These are phyloP conservation scores for Psophocarpus tetragonolobus DNA, from an alignment of 306 rosid genomes.

Conservation along the genomic window DNA sequence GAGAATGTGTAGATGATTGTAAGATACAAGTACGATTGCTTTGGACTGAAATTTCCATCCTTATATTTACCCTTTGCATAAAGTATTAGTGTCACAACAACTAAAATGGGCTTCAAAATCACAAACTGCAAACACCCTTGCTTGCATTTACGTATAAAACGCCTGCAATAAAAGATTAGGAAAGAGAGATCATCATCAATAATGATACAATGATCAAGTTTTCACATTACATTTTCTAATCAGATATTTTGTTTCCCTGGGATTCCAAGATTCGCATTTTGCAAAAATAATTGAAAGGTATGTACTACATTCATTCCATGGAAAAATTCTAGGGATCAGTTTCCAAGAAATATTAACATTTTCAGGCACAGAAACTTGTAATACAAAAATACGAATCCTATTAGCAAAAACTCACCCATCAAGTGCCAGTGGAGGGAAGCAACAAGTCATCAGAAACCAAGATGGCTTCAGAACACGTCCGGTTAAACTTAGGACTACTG, in stretches of 20 bases:
- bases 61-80: constrained; percentile 80
- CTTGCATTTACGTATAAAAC: constrained; percentile 90
- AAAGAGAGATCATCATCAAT: constrained; percentile 28
- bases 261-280: constrained; percentile 3
- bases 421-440: constrained; percentile 72
- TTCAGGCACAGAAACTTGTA: background rate
- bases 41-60: constrained; percentile 90
- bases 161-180: constrained; percentile 56
- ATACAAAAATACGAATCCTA: background rate
- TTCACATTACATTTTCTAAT: background rate
- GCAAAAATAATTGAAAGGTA: background rate
- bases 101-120: constrained; percentile 85
- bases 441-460: constrained; percentile 75
- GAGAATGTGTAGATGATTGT: constrained; percentile 83
- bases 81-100: constrained; percentile 70
- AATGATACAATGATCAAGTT: constrained; percentile 12
- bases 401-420: constrained; percentile 67
- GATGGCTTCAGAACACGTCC: constrained; percentile 87
- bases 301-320: background rate
- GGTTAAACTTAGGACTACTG: constrained; percentile 81
- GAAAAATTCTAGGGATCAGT: background rate
- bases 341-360: background rate
- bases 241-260: constrained; percentile 3
- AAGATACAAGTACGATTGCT: constrained; percentile 80
- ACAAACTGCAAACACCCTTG: constrained; percentile 94